Evolutionary conservation across 441 rosid genomes (phyloP), one percentile per base, ranked within the genome.

Genomic region (Cnidoscolus chayamansa): DNA sequence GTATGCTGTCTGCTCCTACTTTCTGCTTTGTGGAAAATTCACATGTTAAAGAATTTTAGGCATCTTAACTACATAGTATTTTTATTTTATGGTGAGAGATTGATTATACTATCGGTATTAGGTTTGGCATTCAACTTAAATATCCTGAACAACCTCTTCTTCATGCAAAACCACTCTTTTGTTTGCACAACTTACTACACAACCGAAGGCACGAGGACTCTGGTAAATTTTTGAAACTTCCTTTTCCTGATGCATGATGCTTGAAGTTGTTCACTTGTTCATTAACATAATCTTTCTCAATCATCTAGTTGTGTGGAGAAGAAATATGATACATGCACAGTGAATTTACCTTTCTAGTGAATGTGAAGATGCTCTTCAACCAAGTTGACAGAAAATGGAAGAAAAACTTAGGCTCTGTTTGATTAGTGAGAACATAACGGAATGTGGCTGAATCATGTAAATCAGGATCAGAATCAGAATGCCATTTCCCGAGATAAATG

Each of bases 141-240:
- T 75, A 78, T 80, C 96, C 98, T 31, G 58, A 40, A 66, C 98
- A 93, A 79, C 86, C 85, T 71, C 95, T 95, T 84, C 84, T 93
- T 77, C 93, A 25, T 32, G 91, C 87, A 73, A 95, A 95, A 76
- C 98, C 89, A 43, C 87, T 95, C 73, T 86, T 76, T 86, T 58
- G 12, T 71, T 77, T 92, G 86, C 96, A 73, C 84, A 92, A 95
- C 84, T 86, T 95, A 87, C 90, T 95, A 60, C 90, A 85, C 75
- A 79, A 88, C 84, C 87, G 99, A 76, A 91, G 78, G 79, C 82
- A 32, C 48, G 82, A 78, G 70, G 80, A 87, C 72, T 67, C 83
- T 73, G 99, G 99, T 93, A 87, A 61, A 7, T 48, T 65, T 51
- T 54, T n/a, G 31, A 15, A 3, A 13, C 35, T 54, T 49, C 74